Conservation (phyloP, 2,329 filamentous ascomycete genomes). For the Clarireedia hainanense region DNA sequence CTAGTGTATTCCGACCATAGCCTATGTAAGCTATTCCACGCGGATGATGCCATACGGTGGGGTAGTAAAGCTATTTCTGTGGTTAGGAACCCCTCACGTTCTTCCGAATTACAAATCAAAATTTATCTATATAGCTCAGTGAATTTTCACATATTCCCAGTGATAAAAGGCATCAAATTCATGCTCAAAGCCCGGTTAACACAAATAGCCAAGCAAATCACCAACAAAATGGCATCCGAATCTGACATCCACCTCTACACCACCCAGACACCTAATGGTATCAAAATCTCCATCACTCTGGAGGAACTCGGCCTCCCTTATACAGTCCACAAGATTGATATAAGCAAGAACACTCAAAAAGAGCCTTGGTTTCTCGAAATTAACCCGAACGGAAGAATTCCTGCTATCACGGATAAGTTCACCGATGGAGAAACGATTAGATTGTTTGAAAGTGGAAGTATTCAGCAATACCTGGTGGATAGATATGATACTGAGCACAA, state of each 20-base stretch:
- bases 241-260: constrained; percentile 41
- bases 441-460: constrained; percentile 77
- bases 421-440: constrained; percentile 64
- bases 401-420: constrained; percentile 74
- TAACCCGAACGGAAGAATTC: constrained; percentile 90
- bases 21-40: no score
- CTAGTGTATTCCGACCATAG: no score
- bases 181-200: background rate
- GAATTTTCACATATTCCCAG: background rate
- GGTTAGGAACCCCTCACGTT: no score
- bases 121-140: background rate
- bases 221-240: constrained; percentile 35
- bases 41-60: no score
- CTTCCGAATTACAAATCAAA: constrained; percentile 4
- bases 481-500: constrained; percentile 77
- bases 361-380: constrained; percentile 83
- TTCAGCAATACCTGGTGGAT: constrained; percentile 77
- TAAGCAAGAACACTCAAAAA: constrained; percentile 71
- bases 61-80: no score
- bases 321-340: constrained; percentile 63
- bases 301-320: constrained; percentile 83
- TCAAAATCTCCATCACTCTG: constrained; percentile 80
- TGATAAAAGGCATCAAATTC: background rate
- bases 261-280: constrained; percentile 75
- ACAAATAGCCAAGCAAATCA: constrained; percentile 15